A percentile compares a stretch with the other conserved stretches of the same genome.
These are phyloP conservation scores for Geotrichum carabidarum DNA, from an alignment of 1,139 yeast genomes.

Conservation along the genomic window DNA sequence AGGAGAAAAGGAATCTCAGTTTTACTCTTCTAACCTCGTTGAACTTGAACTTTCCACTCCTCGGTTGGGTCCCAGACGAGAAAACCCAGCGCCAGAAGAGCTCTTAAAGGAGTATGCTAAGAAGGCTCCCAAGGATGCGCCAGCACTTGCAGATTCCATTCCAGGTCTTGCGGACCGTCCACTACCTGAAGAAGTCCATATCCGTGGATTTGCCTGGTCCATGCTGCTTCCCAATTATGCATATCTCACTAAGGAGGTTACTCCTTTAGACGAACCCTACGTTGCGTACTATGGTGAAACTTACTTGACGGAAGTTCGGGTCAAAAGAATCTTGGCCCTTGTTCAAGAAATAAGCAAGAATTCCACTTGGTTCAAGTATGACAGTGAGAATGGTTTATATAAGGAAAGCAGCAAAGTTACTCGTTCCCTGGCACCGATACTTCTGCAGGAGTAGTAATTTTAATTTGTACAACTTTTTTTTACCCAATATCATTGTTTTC, in stretches of 20 bases:
- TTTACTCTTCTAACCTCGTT: too few species aligned
- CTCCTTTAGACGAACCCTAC: slow-evolving; percentile 16
- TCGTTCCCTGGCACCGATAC: too few species aligned
- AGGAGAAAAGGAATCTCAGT: not conserved
- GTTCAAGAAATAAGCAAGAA: not conserved
- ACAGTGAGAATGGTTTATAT: not conserved
- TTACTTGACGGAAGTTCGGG: slow-evolving; percentile 9
- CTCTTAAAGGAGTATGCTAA: not conserved
- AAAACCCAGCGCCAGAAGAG: slow-evolving; percentile 1
- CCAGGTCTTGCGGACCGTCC: slow-evolving; percentile 3
- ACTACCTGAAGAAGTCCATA: slow-evolving; percentile 23
- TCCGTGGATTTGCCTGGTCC: slow-evolving; percentile 22
- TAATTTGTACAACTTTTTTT: too few species aligned
- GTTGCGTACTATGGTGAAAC: slow-evolving; percentile 15
- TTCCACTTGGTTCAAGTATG: not conserved
- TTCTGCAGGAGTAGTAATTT: too few species aligned
- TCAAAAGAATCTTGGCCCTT: slow-evolving; percentile 13
- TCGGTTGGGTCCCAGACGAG: not conserved
- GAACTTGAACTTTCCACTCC: not conserved
- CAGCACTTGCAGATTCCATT: not conserved
- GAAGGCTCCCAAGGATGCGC: not conserved
- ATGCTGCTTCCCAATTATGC: slow-evolving; percentile 20
- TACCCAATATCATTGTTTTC: too few species aligned
- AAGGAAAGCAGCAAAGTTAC: not conserved
- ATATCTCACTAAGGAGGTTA: not conserved